These are phyloP conservation scores for Rhododendron ferrugineum DNA, from an alignment of 148 eudicot genomes.

Conservation along the genomic window DNA sequence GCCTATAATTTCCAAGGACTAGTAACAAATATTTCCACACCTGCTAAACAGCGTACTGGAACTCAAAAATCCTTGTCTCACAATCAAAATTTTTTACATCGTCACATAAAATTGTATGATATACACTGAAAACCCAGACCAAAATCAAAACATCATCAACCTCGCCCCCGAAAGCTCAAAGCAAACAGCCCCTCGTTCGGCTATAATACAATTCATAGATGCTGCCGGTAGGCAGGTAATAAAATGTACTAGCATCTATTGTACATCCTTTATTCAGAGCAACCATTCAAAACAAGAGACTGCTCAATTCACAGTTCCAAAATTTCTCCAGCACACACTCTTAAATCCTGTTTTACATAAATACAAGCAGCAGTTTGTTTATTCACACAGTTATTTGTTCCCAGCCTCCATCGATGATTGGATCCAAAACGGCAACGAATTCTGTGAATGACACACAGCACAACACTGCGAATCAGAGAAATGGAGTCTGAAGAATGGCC, in stretches of 20 bases:
- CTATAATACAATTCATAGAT: slow-evolving; percentile 10
- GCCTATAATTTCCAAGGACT: background rate
- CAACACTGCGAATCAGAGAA: background rate
- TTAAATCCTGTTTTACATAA: background rate
- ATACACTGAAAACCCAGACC: background rate
- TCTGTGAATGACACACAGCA: slow-evolving; percentile 10
- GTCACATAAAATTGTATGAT: background rate
- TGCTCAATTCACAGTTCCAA: background rate
- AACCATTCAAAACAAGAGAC: background rate
- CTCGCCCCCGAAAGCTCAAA: background rate
- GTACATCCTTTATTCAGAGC: slow-evolving; percentile 10
- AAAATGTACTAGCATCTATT: background rate
- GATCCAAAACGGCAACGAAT: background rate
- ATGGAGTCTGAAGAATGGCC: background rate
- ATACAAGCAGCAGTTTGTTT: slow-evolving; percentile 14
- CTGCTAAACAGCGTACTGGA: background rate
- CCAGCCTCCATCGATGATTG: slow-evolving; percentile 6
- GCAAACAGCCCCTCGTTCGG: background rate
- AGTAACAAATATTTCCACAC: background rate
- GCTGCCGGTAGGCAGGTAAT: background rate
- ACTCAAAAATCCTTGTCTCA: background rate
- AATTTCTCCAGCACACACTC: background rate
- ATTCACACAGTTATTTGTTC: background rate
- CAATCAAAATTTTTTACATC: background rate
- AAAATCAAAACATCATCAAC: background rate